These are phyloP conservation scores for Lojkania enalia DNA, from an alignment of 2,329 filamentous ascomycete species.

Conservation along the genomic window DNA sequence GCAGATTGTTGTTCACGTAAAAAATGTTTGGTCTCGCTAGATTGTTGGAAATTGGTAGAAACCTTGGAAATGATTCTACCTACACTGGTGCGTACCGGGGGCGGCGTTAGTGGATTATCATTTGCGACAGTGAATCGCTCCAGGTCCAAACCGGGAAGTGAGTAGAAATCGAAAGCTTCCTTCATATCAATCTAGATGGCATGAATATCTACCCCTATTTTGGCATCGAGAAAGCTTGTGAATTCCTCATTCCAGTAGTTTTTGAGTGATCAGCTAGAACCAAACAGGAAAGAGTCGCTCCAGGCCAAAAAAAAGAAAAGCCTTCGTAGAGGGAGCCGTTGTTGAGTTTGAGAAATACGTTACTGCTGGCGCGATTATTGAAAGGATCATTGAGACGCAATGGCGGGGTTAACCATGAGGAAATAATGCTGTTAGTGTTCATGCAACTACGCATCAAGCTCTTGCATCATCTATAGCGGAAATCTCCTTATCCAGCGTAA, in stretches of 20 bases:
- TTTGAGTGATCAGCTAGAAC: constrained; percentile 66
- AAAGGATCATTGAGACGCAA: constrained; percentile 57
- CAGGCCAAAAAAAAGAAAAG: constrained; percentile 78
- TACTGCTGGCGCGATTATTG: constrained; percentile 62
- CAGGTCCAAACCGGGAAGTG: constrained; percentile 53
- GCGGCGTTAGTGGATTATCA: constrained; percentile 64
- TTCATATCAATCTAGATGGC: constrained; percentile 62
- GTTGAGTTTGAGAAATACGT: constrained; percentile 54
- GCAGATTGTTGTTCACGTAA: constrained; percentile 21
- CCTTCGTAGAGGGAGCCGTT: constrained; percentile 63
- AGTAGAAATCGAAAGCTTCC: constrained; percentile 41
- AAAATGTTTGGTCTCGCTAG: constrained; percentile 17
- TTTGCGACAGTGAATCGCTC: constrained; percentile 44
- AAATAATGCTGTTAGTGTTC: constrained; percentile 69
- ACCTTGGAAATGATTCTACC: constrained; percentile 71
- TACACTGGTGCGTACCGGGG: constrained; percentile 62
- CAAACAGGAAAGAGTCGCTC: constrained; percentile 75
- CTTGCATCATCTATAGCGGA: constrained; percentile 62
- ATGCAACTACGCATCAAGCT: constrained; percentile 69
- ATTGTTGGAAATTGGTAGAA: constrained; percentile 67
- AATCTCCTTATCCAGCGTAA: constrained; percentile 67
- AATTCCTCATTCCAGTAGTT: constrained; percentile 75
- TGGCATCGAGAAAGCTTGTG: constrained; percentile 63
- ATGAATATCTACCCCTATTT: constrained; percentile 72
- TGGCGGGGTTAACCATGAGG: constrained; percentile 77